phyloP scores from a whole-genome alignment of 2,329 filamentous ascomycete species.

The Leptographium wingfieldii region DNA sequence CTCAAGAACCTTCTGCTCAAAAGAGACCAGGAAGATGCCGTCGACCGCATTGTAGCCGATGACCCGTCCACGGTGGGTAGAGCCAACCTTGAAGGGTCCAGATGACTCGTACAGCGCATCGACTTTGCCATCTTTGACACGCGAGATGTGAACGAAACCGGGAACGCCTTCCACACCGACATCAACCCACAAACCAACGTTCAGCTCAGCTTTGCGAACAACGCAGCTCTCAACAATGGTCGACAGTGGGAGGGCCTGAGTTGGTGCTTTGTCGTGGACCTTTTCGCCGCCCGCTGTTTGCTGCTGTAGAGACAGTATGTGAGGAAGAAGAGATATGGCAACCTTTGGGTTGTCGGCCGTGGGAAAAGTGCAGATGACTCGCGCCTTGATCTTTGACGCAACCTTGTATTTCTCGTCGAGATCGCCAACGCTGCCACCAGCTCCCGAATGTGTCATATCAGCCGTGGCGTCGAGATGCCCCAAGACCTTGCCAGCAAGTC shows the following conservation, averaged over 20 bases:
- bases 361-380: constrained; percentile 81
- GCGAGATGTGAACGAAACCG: constrained; percentile 93
- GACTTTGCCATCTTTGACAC: constrained; percentile 79
- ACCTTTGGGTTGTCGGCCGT: constrained; percentile 68
- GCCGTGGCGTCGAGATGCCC: constrained; percentile 84
- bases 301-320: constrained; percentile 51
- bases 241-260: constrained; percentile 55
- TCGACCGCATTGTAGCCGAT: constrained; percentile 81
- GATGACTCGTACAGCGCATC: constrained; percentile 66
- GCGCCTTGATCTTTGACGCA: constrained; percentile 71
- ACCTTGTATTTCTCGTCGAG: constrained; percentile 69
- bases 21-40: constrained; percentile 71
- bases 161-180: constrained; percentile 53
- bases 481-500: constrained; percentile 83
- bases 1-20: constrained; percentile 70
- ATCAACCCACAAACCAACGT: constrained; percentile 70
- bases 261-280: constrained; percentile 24
- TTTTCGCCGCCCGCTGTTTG: not conserved
- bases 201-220: constrained; percentile 66
- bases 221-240: constrained; percentile 65
- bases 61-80: constrained; percentile 68
- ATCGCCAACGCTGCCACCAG: constrained; percentile 54
- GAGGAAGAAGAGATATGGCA: constrained; percentile 78
- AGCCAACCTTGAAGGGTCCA: constrained; percentile 66
- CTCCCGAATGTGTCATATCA: constrained; percentile 79